phyloP scores from a whole-genome alignment of 805 yeast genomes.

The Starmera amethionina region DNA sequence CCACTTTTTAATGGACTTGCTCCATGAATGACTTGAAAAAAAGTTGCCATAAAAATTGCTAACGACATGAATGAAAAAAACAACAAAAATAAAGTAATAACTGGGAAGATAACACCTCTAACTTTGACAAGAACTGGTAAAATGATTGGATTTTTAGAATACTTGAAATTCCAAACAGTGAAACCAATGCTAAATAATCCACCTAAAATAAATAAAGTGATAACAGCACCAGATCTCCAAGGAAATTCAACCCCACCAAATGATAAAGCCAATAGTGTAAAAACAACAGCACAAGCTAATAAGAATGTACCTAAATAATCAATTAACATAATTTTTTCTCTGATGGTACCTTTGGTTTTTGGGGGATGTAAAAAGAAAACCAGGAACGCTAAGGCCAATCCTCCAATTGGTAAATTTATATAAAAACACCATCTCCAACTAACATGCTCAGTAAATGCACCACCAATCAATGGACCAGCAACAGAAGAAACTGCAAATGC shows the following conservation, averaged over 20 bases:
- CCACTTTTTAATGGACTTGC: constrained; percentile 15
- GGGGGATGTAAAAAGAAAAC: constrained; percentile 37
- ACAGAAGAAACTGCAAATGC: constrained; percentile 41
- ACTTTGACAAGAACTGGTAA: constrained; percentile 29
- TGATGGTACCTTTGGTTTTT: constrained; percentile 28
- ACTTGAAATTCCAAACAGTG: constrained; percentile 29
- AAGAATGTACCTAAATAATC: constrained; percentile 42
- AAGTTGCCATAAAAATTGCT: constrained; percentile 30
- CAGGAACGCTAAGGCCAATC: constrained; percentile 30
- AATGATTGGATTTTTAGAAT: constrained; percentile 37
- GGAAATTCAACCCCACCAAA: constrained; percentile 43
- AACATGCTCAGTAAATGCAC: constrained; percentile 46
- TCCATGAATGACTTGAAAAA: constrained; percentile 38
- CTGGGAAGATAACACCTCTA: constrained; percentile 24
- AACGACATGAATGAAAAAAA: constrained; percentile 30
- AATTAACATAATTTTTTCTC: constrained; percentile 28
- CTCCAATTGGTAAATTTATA: constrained; percentile 60
- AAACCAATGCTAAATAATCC: constrained; percentile 26
- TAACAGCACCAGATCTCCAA: constrained; percentile 49
- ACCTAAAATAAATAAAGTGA: constrained; percentile 38
- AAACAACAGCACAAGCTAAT: constrained; percentile 31
- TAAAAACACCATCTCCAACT: constrained; percentile 78
- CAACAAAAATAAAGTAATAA: constrained; percentile 22
- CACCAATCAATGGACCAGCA: constrained; percentile 58
- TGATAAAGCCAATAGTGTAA: constrained; percentile 38